phyloP scores from a whole-genome alignment of 352 stramenopile genomes.

The Pseudoperonospora humuli region DNA sequence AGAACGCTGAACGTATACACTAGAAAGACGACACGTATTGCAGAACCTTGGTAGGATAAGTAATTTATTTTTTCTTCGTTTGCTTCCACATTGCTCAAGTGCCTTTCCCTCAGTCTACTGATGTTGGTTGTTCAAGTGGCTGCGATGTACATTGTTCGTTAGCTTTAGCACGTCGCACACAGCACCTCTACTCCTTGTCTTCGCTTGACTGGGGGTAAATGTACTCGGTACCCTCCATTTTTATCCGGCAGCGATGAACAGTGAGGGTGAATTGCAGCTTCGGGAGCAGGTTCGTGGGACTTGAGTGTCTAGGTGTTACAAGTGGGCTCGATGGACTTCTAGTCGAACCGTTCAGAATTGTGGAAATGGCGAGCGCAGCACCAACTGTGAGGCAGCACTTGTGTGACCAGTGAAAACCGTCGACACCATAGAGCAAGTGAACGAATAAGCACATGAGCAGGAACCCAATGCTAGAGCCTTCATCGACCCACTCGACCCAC shows the following conservation, averaged over 20 bases:
- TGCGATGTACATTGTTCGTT: not conserved
- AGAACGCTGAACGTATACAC: conserved; percentile 16
- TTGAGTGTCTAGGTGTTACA: conserved; percentile 34
- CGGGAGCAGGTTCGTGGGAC: conserved; percentile 47
- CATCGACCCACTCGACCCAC: conserved; percentile 68
- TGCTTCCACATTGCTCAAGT: conserved; percentile 1
- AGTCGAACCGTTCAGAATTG: conserved; percentile 62
- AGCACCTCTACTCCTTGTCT: conserved; percentile 17
- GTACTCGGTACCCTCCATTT: conserved; percentile 67
- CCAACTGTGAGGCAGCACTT: conserved; percentile 80
- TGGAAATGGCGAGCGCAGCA: conserved; percentile 72
- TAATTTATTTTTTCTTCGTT: conserved; percentile 38
- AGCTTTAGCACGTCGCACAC: not conserved
- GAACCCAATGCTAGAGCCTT: conserved; percentile 74
- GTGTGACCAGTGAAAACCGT: conserved; percentile 81
- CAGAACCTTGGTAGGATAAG: conserved; percentile 27
- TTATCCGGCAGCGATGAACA: conserved; percentile 75
- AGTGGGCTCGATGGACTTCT: conserved; percentile 20
- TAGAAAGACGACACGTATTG: conserved; percentile 16
- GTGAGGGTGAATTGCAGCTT: conserved; percentile 75
- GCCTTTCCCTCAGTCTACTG: not conserved
- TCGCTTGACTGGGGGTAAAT: conserved; percentile 33
- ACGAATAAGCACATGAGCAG: conserved; percentile 80
- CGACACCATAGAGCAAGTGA: conserved; percentile 72
- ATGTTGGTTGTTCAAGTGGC: not conserved